phyloP scores from a whole-genome alignment of 1,284 basidiomycete genomes.

The Cryptococcus maquisensis region DNA sequence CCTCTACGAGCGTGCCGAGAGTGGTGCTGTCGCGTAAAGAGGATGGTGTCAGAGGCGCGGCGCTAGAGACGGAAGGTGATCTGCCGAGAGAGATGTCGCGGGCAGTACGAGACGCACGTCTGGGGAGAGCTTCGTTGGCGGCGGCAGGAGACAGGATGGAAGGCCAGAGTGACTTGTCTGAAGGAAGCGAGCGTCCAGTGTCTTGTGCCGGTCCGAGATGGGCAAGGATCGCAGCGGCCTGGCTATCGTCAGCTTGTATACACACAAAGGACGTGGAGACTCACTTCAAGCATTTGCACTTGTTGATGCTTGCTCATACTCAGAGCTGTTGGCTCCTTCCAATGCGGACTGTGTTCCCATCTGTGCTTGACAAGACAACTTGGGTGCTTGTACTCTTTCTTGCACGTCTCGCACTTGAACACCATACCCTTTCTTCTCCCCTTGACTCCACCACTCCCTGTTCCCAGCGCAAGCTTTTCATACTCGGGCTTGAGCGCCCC shows the following conservation, averaged over 20 bases:
- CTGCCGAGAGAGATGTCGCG: conserved; percentile 42
- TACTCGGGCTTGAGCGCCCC: conserved; percentile 20
- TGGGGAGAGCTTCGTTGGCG: conserved; percentile 14
- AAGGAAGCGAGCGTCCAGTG: conserved; percentile 72
- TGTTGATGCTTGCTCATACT: conserved; percentile 96
- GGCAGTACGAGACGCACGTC: conserved; percentile 25
- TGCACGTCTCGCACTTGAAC: conserved; percentile 88
- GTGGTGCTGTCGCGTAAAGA: conserved; percentile 33
- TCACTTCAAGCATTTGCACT: conserved; percentile 88
- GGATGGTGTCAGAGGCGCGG: conserved; percentile 35
- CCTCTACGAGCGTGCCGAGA: conserved; percentile 12
- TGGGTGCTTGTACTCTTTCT: conserved; percentile 91
- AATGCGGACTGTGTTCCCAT: conserved; percentile 96
- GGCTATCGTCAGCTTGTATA: background rate
- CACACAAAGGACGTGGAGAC: conserved; percentile 18
- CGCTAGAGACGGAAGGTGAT: conserved; percentile 32
- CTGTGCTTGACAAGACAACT: conserved; percentile 93
- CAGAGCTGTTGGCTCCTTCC: conserved; percentile 92
- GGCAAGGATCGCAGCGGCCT: conserved; percentile 91
- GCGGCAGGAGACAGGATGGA: conserved; percentile 52
- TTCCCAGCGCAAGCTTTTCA: conserved; percentile 44
- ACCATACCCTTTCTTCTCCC: conserved; percentile 69
- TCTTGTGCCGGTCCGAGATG: conserved; percentile 62
- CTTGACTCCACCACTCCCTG: conserved; percentile 48
- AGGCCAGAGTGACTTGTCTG: conserved; percentile 75